Percentiles rank a stretch among this genome's conserved stretches.
Conservation (phyloP, 192 early-diverging fungal species). For the Cetraspora pellucida region DNA sequence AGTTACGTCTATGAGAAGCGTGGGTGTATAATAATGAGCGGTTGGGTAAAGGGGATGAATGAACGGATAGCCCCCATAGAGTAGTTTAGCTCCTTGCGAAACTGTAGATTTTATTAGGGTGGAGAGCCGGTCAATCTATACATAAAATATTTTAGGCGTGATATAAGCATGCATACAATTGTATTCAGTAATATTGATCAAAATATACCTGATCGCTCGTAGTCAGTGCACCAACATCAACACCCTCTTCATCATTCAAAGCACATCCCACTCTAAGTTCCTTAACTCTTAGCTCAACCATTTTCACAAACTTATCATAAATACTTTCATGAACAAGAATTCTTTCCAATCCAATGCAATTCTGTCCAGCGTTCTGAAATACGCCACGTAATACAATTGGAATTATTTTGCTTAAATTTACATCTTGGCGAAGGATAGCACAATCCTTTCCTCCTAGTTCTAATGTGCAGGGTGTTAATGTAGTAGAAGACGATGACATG, state of each 20-base stretch:
- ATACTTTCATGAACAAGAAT: slow-evolving; percentile 71
- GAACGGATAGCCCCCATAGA: slow-evolving; percentile 69
- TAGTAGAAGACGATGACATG: slow-evolving; percentile 68
- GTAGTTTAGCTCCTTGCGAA: slow-evolving; percentile 69
- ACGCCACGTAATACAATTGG: slow-evolving; percentile 81
- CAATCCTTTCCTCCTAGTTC: slow-evolving; percentile 92
- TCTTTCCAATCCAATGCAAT: slow-evolving; percentile 88
- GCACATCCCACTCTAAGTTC: slow-evolving; percentile 70
- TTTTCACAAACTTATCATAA: slow-evolving; percentile 71
- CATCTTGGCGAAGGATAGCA: slow-evolving; percentile 77
- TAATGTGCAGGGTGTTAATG: slow-evolving; percentile 81
- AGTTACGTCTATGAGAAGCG: slow-evolving; percentile 77
- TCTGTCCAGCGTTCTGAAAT: slow-evolving; percentile 88
- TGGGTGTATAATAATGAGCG: slow-evolving; percentile 83
- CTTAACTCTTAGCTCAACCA: slow-evolving; percentile 59
- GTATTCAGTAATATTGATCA: background rate
- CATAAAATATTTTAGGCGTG: slow-evolving; percentile 1
- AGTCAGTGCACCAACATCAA: slow-evolving; percentile 86
- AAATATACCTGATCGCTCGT: slow-evolving; percentile 63
- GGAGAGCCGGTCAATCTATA: slow-evolving; percentile 58
- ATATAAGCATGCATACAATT: background rate
- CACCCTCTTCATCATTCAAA: slow-evolving; percentile 62
- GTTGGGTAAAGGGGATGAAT: slow-evolving; percentile 69
- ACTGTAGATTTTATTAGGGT: slow-evolving; percentile 75
- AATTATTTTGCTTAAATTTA: slow-evolving; percentile 65